Evolutionary conservation across 2,329 filamentous ascomycete genomes (phyloP).

Genomic region (Trichoderma simmonsii): DNA sequence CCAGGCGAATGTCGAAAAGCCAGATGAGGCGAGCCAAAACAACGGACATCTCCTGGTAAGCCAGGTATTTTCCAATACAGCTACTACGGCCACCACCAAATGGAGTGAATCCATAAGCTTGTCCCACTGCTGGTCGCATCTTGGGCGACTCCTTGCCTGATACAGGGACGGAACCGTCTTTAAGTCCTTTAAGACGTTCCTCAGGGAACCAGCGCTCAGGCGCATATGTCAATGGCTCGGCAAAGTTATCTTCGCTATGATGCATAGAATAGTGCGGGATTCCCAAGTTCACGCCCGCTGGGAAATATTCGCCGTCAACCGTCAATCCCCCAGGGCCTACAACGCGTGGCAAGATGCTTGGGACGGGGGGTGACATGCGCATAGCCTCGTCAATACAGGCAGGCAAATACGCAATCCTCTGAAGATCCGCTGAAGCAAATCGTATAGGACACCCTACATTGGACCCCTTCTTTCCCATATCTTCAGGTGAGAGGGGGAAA

Average conservation of each 20-base stretch:
- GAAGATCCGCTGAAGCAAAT: conserved; percentile 18
- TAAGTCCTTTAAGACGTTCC: background rate
- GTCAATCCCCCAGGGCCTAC: conserved; percentile 14
- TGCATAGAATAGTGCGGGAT: conserved; percentile 20
- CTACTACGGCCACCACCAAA: conserved; percentile 17
- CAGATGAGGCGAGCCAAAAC: conserved; percentile 20
- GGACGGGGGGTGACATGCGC: conserved; percentile 18
- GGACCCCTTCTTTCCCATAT: background rate
- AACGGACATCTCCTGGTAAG: conserved; percentile 20
- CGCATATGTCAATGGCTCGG: conserved; percentile 14
- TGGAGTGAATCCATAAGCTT: conserved; percentile 14
- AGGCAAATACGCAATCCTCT: conserved; percentile 13
- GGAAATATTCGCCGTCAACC: conserved; percentile 21
- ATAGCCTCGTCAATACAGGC: conserved; percentile 23
- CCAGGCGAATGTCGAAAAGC: conserved; percentile 18
- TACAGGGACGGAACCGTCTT: conserved; percentile 9
- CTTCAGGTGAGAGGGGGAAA: conserved; percentile 2
- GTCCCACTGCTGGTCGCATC: conserved; percentile 13
- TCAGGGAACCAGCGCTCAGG: conserved; percentile 19
- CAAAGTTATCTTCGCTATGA: conserved; percentile 16
- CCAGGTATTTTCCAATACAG: conserved; percentile 20
- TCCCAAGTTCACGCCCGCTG: conserved; percentile 18
- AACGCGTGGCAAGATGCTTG: conserved; percentile 16
- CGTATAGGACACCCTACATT: conserved; percentile 16
- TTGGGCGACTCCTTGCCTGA: conserved; percentile 13